Evolutionary conservation across 495 filamentous ascomycete species (phyloP).

Genomic region (Aspergillus sclerotiicarbonarius): DNA sequence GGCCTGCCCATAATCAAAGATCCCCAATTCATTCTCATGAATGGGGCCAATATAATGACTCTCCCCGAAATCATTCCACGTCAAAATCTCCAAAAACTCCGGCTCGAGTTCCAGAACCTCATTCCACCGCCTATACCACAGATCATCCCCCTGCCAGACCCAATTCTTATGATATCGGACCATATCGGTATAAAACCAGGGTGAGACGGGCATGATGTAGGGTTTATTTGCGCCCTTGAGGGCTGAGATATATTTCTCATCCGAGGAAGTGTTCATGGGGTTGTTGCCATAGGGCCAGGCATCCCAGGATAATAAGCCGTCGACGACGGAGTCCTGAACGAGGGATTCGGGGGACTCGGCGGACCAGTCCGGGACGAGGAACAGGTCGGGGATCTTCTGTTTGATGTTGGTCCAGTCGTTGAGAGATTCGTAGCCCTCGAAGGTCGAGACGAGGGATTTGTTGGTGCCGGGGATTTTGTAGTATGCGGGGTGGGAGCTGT

Average conservation of each 20-base stretch:
- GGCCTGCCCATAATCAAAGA: slow-evolving; percentile 44
- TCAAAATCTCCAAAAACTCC: slow-evolving; percentile 56
- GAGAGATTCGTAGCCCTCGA: slow-evolving; percentile 61
- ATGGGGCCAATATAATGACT: slow-evolving; percentile 70
- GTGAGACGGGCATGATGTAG: slow-evolving; percentile 76
- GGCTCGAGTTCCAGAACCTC: slow-evolving; percentile 61
- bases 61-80: slow-evolving; percentile 78
- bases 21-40: slow-evolving; percentile 30
- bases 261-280: slow-evolving; percentile 52
- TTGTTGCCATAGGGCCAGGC: slow-evolving; percentile 65
- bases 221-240: slow-evolving; percentile 46
- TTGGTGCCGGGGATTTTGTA: slow-evolving; percentile 38
- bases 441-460: slow-evolving; percentile 67
- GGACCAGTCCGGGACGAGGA: slow-evolving; percentile 68
- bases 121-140: slow-evolving; percentile 73
- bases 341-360: slow-evolving; percentile 47
- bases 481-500: slow-evolving; percentile 51
- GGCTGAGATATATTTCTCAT: slow-evolving; percentile 49
- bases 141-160: slow-evolving; percentile 64
- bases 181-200: slow-evolving; percentile 71
- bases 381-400: slow-evolving; percentile 37
- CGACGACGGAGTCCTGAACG: slow-evolving; percentile 42
- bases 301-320: slow-evolving; percentile 69
- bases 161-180: slow-evolving; percentile 68
- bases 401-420: slow-evolving; percentile 61